A percentile compares a stretch with the other conserved stretches of the same genome.
Conservation (phyloP, 768 basidiomycete species). For the Russula virescens region DNA sequence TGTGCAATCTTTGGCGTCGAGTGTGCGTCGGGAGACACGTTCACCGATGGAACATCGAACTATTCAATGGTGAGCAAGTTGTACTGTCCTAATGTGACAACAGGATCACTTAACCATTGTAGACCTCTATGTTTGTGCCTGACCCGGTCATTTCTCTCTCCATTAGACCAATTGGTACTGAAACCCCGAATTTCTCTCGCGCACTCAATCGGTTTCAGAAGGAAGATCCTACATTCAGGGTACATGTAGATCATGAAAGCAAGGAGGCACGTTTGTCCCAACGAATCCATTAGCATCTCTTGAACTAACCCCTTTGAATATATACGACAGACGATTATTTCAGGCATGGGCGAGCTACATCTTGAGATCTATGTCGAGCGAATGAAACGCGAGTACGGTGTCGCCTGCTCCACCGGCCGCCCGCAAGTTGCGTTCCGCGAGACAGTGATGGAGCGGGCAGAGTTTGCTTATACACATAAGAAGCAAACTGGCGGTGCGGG, state of each 20-base stretch:
- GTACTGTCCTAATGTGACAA: neutral
- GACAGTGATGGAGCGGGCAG: constrained; percentile 75
- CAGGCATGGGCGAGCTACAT: constrained; percentile 99
- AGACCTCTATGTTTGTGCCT: constrained; percentile 99
- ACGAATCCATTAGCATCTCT: neutral
- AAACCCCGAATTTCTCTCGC: constrained; percentile 94
- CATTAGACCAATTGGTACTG: constrained; percentile 85
- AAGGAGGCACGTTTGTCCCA: constrained; percentile 61
- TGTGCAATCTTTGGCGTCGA: constrained; percentile 99
- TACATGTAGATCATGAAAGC: constrained; percentile 89
- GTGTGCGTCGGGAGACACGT: constrained; percentile 96
- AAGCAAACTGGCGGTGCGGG: constrained; percentile 98
- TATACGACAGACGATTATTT: constrained; percentile 83
- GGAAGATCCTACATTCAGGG: constrained; percentile 98
- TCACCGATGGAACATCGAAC: constrained; percentile 85
- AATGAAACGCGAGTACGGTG: constrained; percentile 96
- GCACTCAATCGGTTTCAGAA: constrained; percentile 97
- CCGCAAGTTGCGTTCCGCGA: constrained; percentile 97
- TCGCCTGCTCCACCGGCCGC: constrained; percentile 88
- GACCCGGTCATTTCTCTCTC: constrained; percentile 97
- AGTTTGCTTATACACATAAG: constrained; percentile 92
- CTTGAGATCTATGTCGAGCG: constrained; percentile 99
- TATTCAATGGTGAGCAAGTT: constrained; percentile 80
- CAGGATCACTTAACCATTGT: neutral
- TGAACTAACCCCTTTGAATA: neutral